Conservation (phyloP, 352 stramenopile genomes). For the Hyphochytrium catenoides region DNA sequence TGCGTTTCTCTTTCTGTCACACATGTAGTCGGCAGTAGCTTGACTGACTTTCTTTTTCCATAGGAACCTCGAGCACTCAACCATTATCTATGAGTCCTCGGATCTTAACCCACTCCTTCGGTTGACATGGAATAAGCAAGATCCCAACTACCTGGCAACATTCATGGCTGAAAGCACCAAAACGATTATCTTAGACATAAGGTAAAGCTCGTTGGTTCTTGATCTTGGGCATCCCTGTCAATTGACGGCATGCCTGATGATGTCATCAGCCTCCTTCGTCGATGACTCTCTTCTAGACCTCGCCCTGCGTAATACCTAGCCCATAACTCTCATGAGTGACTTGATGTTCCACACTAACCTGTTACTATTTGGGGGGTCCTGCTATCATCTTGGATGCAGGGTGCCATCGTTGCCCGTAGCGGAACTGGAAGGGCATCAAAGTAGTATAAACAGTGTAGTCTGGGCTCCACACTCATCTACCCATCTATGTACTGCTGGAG, state of each 20-base stretch:
- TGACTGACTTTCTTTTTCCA: background rate
- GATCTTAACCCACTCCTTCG: conserved; percentile 67
- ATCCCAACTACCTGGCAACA: conserved; percentile 87
- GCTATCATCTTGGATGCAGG: too few relatives aligned
- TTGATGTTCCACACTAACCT: too few relatives aligned
- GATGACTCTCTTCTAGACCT: too few relatives aligned
- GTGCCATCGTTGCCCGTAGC: conserved; percentile 67
- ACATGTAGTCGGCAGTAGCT: background rate
- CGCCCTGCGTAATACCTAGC: too few relatives aligned
- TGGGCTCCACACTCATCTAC: conserved; percentile 82
- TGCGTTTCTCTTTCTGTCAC: conserved; percentile 10
- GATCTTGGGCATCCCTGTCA: too few relatives aligned
- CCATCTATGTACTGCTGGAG: conserved; percentile 84
- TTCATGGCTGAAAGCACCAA: conserved; percentile 72
- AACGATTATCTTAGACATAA: conserved; percentile 88
- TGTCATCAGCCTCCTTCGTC: conserved; percentile 63
- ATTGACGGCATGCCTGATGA: too few relatives aligned
- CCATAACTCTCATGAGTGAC: too few relatives aligned
- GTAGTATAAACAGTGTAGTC: conserved; percentile 79
- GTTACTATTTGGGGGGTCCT: too few relatives aligned
- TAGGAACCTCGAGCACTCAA: conserved; percentile 63
- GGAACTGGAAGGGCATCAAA: conserved; percentile 2
- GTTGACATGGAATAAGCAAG: conserved; percentile 89
- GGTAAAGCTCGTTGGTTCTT: too few relatives aligned
- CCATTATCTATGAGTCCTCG: conserved; percentile 87